Percentiles rank a stretch among this genome's conserved stretches.
These are phyloP conservation scores for Viridothelium virens DNA, from an alignment of 495 filamentous ascomycete genomes.

Conservation along the genomic window DNA sequence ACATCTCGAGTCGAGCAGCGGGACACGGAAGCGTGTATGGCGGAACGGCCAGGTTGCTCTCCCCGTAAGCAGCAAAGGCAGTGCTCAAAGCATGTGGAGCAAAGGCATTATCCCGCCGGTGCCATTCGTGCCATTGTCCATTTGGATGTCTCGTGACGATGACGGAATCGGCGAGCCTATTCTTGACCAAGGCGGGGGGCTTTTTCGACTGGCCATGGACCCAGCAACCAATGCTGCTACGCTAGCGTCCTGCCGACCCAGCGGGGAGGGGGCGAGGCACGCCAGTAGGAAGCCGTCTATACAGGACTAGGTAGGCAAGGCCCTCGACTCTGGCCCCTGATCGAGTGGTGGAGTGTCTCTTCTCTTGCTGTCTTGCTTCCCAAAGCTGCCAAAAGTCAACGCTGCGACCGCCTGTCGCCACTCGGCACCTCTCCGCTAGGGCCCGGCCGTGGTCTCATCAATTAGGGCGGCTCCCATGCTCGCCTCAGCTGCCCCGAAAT, in stretches of 20 bases:
- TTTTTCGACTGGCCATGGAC: constrained; percentile 2
- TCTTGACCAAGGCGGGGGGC: background rate
- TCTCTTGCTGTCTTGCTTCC: background rate
- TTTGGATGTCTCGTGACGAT: constrained; percentile 4
- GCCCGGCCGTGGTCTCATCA: background rate
- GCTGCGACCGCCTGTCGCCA: background rate
- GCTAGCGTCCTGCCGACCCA: background rate
- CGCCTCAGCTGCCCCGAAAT: background rate
- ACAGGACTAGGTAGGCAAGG: background rate
- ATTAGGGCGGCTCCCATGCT: background rate
- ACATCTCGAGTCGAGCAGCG: background rate
- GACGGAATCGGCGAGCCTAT: constrained; percentile 10
- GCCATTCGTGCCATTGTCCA: background rate
- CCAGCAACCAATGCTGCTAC: background rate
- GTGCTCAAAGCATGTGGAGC: constrained; percentile 7
- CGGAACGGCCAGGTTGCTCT: background rate
- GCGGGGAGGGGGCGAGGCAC: constrained; percentile 5
- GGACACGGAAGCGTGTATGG: background rate
- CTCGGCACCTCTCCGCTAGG: background rate
- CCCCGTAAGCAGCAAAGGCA: background rate
- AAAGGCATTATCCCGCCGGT: background rate
- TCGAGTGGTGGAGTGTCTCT: background rate
- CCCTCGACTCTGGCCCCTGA: no score
- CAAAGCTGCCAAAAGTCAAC: background rate
- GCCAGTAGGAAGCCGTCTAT: background rate